Evolutionary conservation across 1,284 basidiomycete species (phyloP), one percentile per base, ranked within the genome.

Genomic region (Fomes fomentarius): DNA sequence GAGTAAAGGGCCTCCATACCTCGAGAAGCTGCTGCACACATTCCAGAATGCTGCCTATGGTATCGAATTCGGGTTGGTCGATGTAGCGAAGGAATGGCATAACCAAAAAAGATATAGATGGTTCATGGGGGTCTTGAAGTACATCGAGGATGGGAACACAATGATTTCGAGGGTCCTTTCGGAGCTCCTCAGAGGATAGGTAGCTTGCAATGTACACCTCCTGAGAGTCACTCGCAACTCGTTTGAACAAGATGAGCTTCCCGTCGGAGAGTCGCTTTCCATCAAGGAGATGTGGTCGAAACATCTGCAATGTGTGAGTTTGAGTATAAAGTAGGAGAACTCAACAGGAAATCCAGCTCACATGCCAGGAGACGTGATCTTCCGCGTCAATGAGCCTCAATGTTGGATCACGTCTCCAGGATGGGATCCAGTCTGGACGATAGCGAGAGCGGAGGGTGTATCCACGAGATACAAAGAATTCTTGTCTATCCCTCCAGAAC

Each of bases 61-160:
- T 33, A 0, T 48, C 48, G 17, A 70, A 69, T 1, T 35, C 34
- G 2, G 69, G 69, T 9, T 56, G 25, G 26, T 70, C 54, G n/a
- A 61, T 48, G 14, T 50, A 35, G 0, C 65, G 61, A 1, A 73
- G 44, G 19, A 70, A 64, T 1, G 71, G 71, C 66, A 72, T 68
- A 4, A 72, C 68, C 8, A 72, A 39, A 28, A 63, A 65, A 0
- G 61, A 60, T 1, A 62, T 41, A 8, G 28, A 12, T 1, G 44
- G 21, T 9, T 66, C 61, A 1, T 47, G 43, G 0, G 43, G 11
- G 26, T 70, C 66, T 1, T 34, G 43, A 19, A 73, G 61, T 1
- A 59, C 44, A 28, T 72, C 72, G 1, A 74, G 38, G 11, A 74
- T 63, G 2, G 69, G 72, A 3, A 73, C 67, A 24, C 63, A 65